These are phyloP conservation scores for Clathrospora elynae DNA, from an alignment of 2,329 filamentous ascomycete species.

Conservation along the genomic window DNA sequence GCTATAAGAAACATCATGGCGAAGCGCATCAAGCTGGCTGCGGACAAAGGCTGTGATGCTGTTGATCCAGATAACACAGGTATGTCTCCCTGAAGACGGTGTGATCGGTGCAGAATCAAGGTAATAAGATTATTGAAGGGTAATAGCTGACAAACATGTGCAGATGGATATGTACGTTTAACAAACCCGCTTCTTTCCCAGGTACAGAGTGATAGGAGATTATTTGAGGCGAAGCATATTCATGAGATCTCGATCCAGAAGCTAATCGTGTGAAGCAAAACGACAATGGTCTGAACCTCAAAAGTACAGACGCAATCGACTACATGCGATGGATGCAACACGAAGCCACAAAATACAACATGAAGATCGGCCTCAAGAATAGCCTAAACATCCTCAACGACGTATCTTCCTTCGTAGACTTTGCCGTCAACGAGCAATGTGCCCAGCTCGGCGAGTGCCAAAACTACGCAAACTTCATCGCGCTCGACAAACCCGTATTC, in stretches of 20 bases:
- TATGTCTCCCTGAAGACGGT: too few species aligned
- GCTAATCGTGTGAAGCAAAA: conserved; percentile 35
- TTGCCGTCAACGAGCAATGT: conserved; percentile 44
- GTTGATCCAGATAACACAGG: conserved; percentile 43
- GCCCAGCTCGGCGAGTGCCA: conserved; percentile 31
- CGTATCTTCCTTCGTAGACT: conserved; percentile 30
- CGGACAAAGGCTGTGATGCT: conserved; percentile 40
- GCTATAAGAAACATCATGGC: conserved; percentile 37
- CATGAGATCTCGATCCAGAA: too few species aligned
- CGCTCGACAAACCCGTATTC: conserved; percentile 40
- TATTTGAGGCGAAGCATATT: too few species aligned
- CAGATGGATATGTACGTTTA: conserved; percentile 30
- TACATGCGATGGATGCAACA: conserved; percentile 35
- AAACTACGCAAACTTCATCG: conserved; percentile 32
- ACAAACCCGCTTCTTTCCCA: neutral
- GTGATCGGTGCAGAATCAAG: too few species aligned
- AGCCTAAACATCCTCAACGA: conserved; percentile 33
- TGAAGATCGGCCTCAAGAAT: conserved; percentile 41
- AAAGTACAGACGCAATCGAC: conserved; percentile 30
- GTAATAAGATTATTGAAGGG: too few species aligned
- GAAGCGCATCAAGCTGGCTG: conserved; percentile 36
- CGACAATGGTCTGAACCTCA: conserved; percentile 35
- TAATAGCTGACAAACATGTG: neutral
- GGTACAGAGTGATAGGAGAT: too few species aligned
- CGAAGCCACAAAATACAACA: conserved; percentile 28